Conservation (phyloP, 179 eudicot species). For the Corrigiola litoralis region DNA sequence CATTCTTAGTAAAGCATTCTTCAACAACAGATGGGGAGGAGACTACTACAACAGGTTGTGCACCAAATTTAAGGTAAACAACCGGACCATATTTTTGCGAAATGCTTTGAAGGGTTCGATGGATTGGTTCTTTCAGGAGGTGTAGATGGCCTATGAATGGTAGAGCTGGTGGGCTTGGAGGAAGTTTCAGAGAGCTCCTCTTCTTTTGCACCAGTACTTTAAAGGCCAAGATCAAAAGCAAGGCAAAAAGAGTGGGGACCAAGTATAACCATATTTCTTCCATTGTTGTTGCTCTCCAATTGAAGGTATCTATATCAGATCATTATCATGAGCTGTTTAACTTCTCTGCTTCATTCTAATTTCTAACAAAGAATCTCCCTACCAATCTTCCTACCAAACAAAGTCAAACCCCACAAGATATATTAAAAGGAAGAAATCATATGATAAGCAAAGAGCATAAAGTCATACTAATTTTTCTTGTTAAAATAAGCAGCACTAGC, state of each 20-base stretch:
- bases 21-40: slow-evolving; percentile 21
- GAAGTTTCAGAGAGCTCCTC: slow-evolving; percentile 12
- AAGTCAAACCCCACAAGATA: too few species aligned
- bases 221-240: neutral
- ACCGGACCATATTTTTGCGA: slow-evolving; percentile 30
- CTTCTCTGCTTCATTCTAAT: too few species aligned
- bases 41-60: slow-evolving; percentile 11
- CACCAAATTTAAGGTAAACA: slow-evolving; percentile 19
- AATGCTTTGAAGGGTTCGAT: slow-evolving; percentile 17
- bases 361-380: too few species aligned
- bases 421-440: too few species aligned
- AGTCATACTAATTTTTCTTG: too few species aligned
- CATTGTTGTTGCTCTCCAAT: slow-evolving; percentile 15
- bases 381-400: too few species aligned
- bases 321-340: too few species aligned
- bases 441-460: too few species aligned
- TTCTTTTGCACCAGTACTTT: neutral
- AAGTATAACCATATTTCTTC: slow-evolving; percentile 9
- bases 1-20: slow-evolving; percentile 24
- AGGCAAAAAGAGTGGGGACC: neutral
- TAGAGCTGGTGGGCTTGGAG: slow-evolving; percentile 31
- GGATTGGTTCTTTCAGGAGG: slow-evolving; percentile 30
- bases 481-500: too few species aligned
- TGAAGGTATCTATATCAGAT: too few species aligned
- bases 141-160: slow-evolving; percentile 42